Base-by-base conservation (phyloP, 2,329 filamentous ascomycete genomes). In the Aspergillus ustus region DNA sequence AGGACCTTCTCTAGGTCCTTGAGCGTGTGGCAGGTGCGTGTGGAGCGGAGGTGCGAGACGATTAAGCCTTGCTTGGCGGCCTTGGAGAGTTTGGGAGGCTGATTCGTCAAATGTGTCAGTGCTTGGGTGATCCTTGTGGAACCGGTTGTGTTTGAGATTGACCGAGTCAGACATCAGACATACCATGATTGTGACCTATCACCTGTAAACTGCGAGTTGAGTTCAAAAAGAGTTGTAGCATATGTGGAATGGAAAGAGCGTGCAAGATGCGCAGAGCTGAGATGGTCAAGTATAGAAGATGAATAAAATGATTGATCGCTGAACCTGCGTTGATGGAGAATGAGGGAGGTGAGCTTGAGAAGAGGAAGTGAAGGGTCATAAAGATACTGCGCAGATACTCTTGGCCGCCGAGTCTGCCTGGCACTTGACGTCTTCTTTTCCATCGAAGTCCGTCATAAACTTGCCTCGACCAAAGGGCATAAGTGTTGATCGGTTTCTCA, bases 1-100 rank as follows among this genome's bases (percentile, higher is more conserved):
- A 91, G 78, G 7, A 78, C 78, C 73, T 89, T 90, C 73, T 90
- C 88, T 9, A 91, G 83, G 61, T 90, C 88, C 71, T 89, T 89
- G 75, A 90, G 80, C 56, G 82, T 87, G 75, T 89, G 86, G 19
- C 87, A 87, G 43, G 84, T 84, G 60, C 84, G 81, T 4, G 86
- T 85, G 62, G 82, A 81, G 69, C 84, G 85, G 64, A 90, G 82
- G 79, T 86, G 87, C 17, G 81, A 75, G 63, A 88, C 78, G 64
- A 89, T 86, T 43, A 84, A 80, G 29, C 81, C 77, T 67, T 85
- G 81, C 73, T 89, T 90, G 44, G 83, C 82, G 13, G 81, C 78
- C 60, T 86, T 85, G 62, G 85, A 81, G 52, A 84, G 68, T 74
- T 87, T 88, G 29, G 86, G 85, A 19, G 76, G 63, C 74, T 77